Conservation (phyloP, 2,329 filamentous ascomycete genomes). For the Zymoseptoria brevis region DNA sequence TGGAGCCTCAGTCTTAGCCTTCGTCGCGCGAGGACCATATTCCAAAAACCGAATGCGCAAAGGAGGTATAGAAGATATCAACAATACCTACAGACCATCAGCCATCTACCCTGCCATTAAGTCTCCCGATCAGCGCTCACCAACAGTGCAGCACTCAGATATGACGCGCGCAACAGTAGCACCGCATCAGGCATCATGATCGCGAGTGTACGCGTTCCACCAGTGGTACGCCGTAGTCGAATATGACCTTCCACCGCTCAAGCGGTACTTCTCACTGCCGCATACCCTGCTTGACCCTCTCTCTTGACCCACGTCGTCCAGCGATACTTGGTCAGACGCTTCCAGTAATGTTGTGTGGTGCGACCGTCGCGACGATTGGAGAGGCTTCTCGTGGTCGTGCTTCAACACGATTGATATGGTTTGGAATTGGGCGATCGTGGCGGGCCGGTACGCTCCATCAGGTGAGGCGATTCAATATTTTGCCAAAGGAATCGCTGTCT, state of each 20-base stretch:
- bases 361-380: not conserved
- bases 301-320: not conserved
- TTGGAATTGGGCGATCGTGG: too few relatives aligned
- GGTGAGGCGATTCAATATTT: too few relatives aligned
- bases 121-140: too few relatives aligned
- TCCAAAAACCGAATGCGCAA: conserved; percentile 50
- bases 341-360: not conserved
- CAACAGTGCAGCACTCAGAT: conserved; percentile 14
- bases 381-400: too few relatives aligned
- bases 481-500: too few relatives aligned
- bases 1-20: conserved; percentile 1
- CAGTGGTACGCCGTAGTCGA: not conserved
- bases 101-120: too few relatives aligned
- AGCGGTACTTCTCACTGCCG: not conserved
- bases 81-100: conserved; percentile 39
- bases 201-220: not conserved
- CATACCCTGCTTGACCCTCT: not conserved
- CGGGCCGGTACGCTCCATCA: too few relatives aligned
- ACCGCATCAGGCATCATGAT: conserved; percentile 8
- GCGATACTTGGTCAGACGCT: not conserved
- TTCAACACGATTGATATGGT: too few relatives aligned
- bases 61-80: conserved; percentile 43
- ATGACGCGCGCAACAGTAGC: conserved; percentile 12
- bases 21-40: conserved; percentile 47
- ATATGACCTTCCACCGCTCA: not conserved